Conservation (phyloP, 2,329 filamentous ascomycete genomes). For the Botrytis paeoniae region DNA sequence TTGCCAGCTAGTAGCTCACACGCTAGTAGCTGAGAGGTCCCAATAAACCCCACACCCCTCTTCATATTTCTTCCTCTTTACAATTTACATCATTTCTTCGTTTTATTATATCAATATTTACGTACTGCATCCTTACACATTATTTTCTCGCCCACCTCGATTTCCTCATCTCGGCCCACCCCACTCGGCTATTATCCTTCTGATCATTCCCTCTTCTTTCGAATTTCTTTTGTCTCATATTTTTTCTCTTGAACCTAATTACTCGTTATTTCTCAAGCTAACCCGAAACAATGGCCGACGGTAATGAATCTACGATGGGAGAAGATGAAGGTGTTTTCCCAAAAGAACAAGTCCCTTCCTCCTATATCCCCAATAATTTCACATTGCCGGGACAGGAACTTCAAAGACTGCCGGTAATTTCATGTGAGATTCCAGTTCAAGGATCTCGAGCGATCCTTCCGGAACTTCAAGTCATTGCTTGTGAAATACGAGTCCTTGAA, state of each 20-base stretch:
- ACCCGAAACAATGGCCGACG: neutral
- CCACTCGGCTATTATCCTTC: neutral
- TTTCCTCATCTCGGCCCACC: neutral
- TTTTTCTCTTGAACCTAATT: neutral
- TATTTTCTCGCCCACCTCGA: neutral
- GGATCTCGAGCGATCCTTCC: neutral
- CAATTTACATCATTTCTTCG: neutral
- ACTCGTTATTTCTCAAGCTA: no score
- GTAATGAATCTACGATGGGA: neutral
- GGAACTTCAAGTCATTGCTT: neutral
- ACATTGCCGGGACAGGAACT: neutral
- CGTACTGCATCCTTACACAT: neutral
- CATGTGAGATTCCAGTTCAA: neutral
- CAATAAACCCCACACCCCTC: neutral
- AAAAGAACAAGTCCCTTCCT: neutral
- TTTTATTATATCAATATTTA: neutral
- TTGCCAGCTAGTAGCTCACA: neutral
- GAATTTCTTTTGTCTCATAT: neutral
- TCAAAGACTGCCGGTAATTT: neutral
- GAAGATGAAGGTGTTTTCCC: neutral
- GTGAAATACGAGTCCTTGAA: neutral
- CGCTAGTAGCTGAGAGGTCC: neutral
- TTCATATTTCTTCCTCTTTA: neutral
- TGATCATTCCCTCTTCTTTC: neutral
- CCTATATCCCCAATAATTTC: conserved; percentile 6